Conservation (phyloP, 1,139 yeast genomes). For the Pichia inconspicua region DNA sequence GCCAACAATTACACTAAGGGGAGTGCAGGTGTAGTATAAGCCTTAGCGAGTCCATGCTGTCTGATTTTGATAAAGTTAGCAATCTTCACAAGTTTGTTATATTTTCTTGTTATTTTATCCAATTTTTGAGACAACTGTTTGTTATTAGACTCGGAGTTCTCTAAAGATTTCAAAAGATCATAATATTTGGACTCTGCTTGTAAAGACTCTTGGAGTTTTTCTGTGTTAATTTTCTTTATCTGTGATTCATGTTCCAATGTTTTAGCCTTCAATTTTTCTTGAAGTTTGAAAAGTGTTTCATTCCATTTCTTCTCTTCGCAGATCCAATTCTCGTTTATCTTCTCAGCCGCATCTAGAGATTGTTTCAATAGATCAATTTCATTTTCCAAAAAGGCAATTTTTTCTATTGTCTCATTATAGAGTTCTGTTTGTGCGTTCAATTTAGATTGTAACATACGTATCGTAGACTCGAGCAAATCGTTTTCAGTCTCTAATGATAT, state of each 20-base stretch:
- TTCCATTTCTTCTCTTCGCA: not conserved
- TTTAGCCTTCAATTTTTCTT: not conserved
- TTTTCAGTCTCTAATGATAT: constrained; percentile 18
- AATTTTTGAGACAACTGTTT: not conserved
- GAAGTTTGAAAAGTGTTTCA: not conserved
- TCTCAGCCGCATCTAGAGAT: not conserved
- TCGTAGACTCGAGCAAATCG: constrained; percentile 20
- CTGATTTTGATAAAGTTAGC: constrained; percentile 10
- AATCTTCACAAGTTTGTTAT: constrained; percentile 5
- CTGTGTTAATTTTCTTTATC: not conserved
- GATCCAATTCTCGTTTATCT: not conserved
- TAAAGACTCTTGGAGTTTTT: not conserved
- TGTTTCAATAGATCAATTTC: constrained; percentile 9
- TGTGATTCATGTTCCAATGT: not conserved
- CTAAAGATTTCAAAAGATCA: not conserved
- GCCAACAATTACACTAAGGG: constrained; percentile 3
- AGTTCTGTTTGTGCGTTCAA: constrained; percentile 11
- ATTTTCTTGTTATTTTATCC: constrained; percentile 2
- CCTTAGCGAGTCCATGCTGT: constrained; percentile 7
- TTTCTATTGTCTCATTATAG: constrained; percentile 19
- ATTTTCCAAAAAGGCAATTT: constrained; percentile 20
- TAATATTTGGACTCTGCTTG: not conserved
- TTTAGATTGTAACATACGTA: constrained; percentile 14
- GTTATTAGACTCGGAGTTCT: not conserved
- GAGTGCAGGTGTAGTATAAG: constrained; percentile 8